Conservation (phyloP, 2,329 filamentous ascomycete genomes). For the Thielaviopsis musarum region DNA sequence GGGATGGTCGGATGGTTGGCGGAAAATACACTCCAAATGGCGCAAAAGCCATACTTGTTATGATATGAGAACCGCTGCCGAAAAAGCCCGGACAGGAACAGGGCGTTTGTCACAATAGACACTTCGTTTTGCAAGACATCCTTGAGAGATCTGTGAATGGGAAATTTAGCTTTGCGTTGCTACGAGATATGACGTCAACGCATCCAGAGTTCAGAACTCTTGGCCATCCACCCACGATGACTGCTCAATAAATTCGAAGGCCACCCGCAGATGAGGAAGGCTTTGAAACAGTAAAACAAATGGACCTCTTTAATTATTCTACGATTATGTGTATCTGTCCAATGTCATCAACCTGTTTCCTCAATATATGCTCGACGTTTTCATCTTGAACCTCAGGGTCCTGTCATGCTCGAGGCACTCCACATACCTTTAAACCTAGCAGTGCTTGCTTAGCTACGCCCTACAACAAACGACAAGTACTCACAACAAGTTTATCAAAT, state of each 20-base stretch:
- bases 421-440: no score
- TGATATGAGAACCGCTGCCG: slow-evolving; percentile 8
- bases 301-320: background rate
- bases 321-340: background rate
- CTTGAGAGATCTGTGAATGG: slow-evolving; percentile 1
- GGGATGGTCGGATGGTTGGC: slow-evolving; percentile 11
- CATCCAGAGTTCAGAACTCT: slow-evolving; percentile 2
- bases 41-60: slow-evolving; percentile 12
- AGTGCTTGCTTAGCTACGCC: no score
- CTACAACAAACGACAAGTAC: no score
- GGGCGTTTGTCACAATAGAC: slow-evolving; percentile 10
- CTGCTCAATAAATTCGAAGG: slow-evolving; percentile 6
- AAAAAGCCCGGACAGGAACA: slow-evolving; percentile 8
- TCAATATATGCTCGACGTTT: background rate
- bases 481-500: no score
- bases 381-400: no score
- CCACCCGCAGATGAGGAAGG: slow-evolving; percentile 11
- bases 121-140: slow-evolving; percentile 8
- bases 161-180: background rate
- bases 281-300: background rate
- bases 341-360: background rate
- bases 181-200: slow-evolving; percentile 3
- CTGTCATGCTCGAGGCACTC: no score
- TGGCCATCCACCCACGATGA: slow-evolving; percentile 1
- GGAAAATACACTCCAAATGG: slow-evolving; percentile 12